Base-by-base conservation (phyloP, 2,329 filamentous ascomycete species). In the Colletotrichum tofieldiae region DNA sequence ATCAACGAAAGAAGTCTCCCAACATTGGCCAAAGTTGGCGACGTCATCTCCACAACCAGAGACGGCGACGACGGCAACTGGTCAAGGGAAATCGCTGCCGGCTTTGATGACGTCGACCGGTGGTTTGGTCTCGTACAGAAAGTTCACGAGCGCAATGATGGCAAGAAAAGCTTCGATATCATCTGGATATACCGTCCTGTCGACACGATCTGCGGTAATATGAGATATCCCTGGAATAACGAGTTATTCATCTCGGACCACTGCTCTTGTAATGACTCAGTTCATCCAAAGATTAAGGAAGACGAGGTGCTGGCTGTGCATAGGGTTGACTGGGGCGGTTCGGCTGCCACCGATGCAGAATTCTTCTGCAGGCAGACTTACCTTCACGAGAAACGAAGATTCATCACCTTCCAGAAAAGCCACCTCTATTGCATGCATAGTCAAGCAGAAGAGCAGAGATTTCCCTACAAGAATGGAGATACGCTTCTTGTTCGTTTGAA, bases 231-330 rank as follows among this genome's bases (percentile, higher is more conserved):
- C 0, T 91, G 90, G 80, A 73, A 82, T 0, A 93, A 95, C 63
- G 94, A 97, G 79, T 80, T 96, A 0, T 96, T 96, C 73, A 81
- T 96, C 0, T 94, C 91, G 0, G 89, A 94, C 62, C 90, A 95
- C 71, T 96, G 94, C 81, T 93, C 91, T 1, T 96, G 94, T 73
- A 79, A 83, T 0, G 84, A 88, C 23, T 77, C 74, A 11, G 58
- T 54, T 0, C 70, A 68, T 0, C 70, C 82, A 0, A 85, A 86
- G 37, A 84, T 94, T 3, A 75, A 84, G 0, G 85, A 87, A 1
- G 80, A 86, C 0, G 87, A 94, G 43, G 83, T 95, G 0, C 76
- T 90, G 0, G 85, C 84, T 0, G 88, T 87, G 1, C 88, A 93
- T 51, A 74, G 84, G 0, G 86, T 95, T 0, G 85, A 89, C 73